Evolutionary conservation across 352 stramenopile species (phyloP), one percentile per base, ranked within the genome.

Genomic region (Peronospora destructor): DNA sequence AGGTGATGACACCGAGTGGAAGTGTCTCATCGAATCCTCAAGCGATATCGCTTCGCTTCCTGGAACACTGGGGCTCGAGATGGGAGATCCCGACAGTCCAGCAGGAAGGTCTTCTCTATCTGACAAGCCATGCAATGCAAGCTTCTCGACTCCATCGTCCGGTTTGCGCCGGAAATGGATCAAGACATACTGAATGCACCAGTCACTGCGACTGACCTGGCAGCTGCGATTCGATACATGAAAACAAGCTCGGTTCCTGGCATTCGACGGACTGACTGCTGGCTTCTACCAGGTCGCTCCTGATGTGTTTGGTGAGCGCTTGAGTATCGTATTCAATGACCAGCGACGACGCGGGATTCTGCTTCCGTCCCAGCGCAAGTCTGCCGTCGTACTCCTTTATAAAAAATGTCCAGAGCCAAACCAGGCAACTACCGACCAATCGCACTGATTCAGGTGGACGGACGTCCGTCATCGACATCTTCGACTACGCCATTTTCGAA

Each of bases 371-470:
- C 36, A 53, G 11, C 36, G 37, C 2, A 12, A 53, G 5, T 53
- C n/a, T n/a, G n/a, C n/a, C n/a, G n/a, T n/a, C n/a, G n/a, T n/a
- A n/a, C n/a, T n/a, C n/a, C n/a, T n/a, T 28, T 41, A 45, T 21
- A 49, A 59, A 16, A 59, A 53, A 16, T 28, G 28, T 30, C 33
- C 1, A 34, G 29, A 23, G 14, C 37, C 0, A 33, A 44, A 6
- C 45, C 26, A 2, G 45, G 23, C 0, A 60, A 54, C 5, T 54
- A 30, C 26, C 32, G 30, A 7, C 45, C 39, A 0, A 54, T 60
- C 21, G 10, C 33, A 4, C 16, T 60, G 12, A 45, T 60, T 11
- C 44, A 16, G 9, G 45, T 60, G 4, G 13, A 48, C 14, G 28
- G 25, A 6, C n/a, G n/a, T n/a, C n/a, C n/a, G n/a, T n/a, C n/a